A percentile compares a stretch with the other conserved stretches of the same genome.
Evolutionary conservation across 2,329 filamentous ascomycete genomes (phyloP).

Genomic region (Helminthosporium solani): DNA sequence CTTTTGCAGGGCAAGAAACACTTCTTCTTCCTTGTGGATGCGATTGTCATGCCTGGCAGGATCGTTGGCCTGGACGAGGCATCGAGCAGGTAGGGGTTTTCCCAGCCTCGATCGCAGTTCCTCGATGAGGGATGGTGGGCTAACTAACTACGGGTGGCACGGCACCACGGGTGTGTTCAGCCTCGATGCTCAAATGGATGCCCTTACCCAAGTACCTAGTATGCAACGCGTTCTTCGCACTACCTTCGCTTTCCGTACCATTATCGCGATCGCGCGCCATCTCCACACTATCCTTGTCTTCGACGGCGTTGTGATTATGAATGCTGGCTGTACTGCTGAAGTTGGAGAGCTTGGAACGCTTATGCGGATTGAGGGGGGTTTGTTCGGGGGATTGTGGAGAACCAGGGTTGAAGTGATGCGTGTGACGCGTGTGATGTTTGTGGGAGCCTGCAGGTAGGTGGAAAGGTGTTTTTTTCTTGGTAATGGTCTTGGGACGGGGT

Average conservation of each 20-base stretch:
- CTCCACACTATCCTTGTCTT: conserved; percentile 94
- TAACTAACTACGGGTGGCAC: background rate
- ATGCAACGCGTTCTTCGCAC: conserved; percentile 91
- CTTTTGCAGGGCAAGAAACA: conserved; percentile 48
- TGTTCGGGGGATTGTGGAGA: conserved; percentile 19
- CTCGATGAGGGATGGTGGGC: background rate
- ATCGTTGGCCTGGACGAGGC: conserved; percentile 23
- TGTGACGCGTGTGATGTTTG: too few species aligned
- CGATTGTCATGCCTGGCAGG: conserved; percentile 46
- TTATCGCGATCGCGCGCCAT: conserved; percentile 90
- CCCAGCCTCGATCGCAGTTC: background rate
- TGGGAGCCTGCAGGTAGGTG: too few species aligned
- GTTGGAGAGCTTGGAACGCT: conserved; percentile 55
- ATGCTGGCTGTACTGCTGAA: conserved; percentile 83
- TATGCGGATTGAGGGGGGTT: conserved; percentile 8
- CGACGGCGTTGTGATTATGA: conserved; percentile 88
- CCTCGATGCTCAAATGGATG: conserved; percentile 93
- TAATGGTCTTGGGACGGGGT: too few species aligned
- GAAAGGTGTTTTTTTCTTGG: too few species aligned
- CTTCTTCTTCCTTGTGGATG: conserved; percentile 61
- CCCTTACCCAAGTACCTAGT: too few species aligned
- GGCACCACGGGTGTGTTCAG: too few species aligned
- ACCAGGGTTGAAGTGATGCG: conserved; percentile 10
- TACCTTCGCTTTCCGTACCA: conserved; percentile 75
- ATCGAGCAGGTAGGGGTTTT: conserved; percentile 18